Evolutionary conservation across 2,329 filamentous ascomycete species (phyloP), one percentile per base, ranked within the genome.

Genomic region (Hymenoscyphus scutula): DNA sequence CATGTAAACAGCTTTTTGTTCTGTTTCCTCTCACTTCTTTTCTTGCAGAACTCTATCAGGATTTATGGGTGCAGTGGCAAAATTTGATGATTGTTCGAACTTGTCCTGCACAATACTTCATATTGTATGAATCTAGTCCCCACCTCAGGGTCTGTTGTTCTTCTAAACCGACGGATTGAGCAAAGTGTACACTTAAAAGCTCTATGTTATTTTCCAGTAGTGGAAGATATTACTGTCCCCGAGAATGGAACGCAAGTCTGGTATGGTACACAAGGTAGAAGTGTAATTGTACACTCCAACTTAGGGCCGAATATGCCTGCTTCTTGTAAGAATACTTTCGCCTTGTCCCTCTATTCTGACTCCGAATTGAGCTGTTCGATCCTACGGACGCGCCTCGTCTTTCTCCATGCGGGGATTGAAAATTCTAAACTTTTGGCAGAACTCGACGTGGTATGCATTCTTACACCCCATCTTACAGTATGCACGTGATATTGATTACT

Each of bases 271-370:
- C n/a, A 23, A 15, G 10, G n/a, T 51, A 11, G 19, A 17, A 2
- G 1, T 15, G 15, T 37, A 37, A 15, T 13, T 37, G 2, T 37
- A 37, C 34, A 37, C 15, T 4, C 34, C 34, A 1, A 11, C 34
- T 37, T 15, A 37, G 34, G 34, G 34, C 34, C 34, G 34, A 37
- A 37, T 51, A 51, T 51, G 45, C 11, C 45, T 25, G 45, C n/a
- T 23, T 11, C 45, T 51, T 19, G 4, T 34, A 38, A 45, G 56
- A 37, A 15, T 54, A 45, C 25, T 37, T 62, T 11, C 48, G 57
- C 53, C 48, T 60, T 25, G 56, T 58, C 38, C 60, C 57, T 13
- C 45, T 15, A 37, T 54, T 53, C 10, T 53, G 17, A 17, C 29
- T n/a, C 45, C 19, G 23, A 51, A 3, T 10, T 11, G 10, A 27